Percentiles rank a stretch among this genome's conserved stretches.
These are phyloP conservation scores for Andrographis paniculata DNA, from an alignment of 305 asterid species.

Conservation along the genomic window DNA sequence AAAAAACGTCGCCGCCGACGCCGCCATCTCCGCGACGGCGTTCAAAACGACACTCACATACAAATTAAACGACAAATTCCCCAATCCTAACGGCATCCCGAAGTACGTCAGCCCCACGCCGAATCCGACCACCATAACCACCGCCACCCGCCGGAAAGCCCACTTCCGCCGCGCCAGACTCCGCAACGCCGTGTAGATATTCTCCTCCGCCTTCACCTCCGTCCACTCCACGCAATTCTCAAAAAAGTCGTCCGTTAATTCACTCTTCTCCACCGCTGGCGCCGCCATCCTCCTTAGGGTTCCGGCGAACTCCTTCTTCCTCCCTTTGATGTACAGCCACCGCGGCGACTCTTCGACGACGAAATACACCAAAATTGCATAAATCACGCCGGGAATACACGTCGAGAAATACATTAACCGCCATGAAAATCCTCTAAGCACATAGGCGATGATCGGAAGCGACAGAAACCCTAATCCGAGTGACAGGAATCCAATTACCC, in stretches of 20 bases:
- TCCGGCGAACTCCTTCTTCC: background rate
- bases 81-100: constrained; percentile 38
- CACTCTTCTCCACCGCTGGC: background rate
- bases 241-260: background rate
- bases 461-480: constrained; percentile 42
- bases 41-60: constrained; percentile 28
- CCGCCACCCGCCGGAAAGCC: constrained; percentile 19
- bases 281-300: background rate
- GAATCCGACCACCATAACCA: constrained; percentile 19
- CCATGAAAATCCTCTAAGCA: background rate
- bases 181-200: background rate
- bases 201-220: background rate
- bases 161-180: background rate
- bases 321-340: background rate
- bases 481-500: constrained; percentile 28
- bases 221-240: no score
- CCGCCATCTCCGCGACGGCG: constrained; percentile 18
- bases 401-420: background rate
- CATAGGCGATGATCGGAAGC: constrained; percentile 5
- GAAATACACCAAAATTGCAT: background rate
- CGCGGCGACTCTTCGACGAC: background rate
- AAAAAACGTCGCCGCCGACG: constrained; percentile 7
- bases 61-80: constrained; percentile 22
- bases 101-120: constrained; percentile 33
- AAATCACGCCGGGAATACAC: background rate